Base-by-base conservation (phyloP, 2,329 filamentous ascomycete genomes). In the Sporothrix sp. region DNA sequence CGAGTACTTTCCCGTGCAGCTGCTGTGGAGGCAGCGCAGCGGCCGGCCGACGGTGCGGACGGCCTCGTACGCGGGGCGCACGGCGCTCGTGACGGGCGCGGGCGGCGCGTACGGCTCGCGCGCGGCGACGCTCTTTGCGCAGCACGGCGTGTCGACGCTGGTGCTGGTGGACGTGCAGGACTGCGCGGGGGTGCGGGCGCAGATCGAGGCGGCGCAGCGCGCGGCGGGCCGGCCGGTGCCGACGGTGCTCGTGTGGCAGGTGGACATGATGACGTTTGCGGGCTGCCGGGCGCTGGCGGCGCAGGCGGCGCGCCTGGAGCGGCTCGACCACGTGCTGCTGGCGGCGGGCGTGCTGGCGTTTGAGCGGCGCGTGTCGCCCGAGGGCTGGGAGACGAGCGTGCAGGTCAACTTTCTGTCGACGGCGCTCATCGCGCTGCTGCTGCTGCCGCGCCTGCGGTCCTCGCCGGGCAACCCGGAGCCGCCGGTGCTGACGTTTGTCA, bases 341-440 rank as follows among this genome's bases (percentile, higher is more conserved):
- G 65, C 65, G 0, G 66, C 65, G 8, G 66, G 65, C 0, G 66
- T 68, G n/a, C 57, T 68, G 3, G 55, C 65, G 18, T 68, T 67
- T 18, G 54, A 65, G 21, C 62, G 64, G 32, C 61, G 61, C 51
- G 60, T 63, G 48, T 67, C 65, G 7, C 63, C 65, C 6, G 65
- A 68, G 51, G 66, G 65, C 37, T 68, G 65, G 65, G 65, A 68
- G 59, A 66, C 63, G 1, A 64, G 62, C 63, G 36, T 68, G 3
- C 65, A 68, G 55, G 62, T 67, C 55, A 68, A 68, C 58, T 67
- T 60, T 45, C 55, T 68, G 7, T 65, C 65, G 2, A 63, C 59
- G 7, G 65, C 65, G 0, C 62, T 67, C 20, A 56, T 66, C 23
- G 54, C 60, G 0, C 62, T 68, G 1, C 59, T 67, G 8, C 51